These are phyloP conservation scores for Plectosphaerella sp. DNA, from an alignment of 2,329 filamentous ascomycete species.

Conservation along the genomic window DNA sequence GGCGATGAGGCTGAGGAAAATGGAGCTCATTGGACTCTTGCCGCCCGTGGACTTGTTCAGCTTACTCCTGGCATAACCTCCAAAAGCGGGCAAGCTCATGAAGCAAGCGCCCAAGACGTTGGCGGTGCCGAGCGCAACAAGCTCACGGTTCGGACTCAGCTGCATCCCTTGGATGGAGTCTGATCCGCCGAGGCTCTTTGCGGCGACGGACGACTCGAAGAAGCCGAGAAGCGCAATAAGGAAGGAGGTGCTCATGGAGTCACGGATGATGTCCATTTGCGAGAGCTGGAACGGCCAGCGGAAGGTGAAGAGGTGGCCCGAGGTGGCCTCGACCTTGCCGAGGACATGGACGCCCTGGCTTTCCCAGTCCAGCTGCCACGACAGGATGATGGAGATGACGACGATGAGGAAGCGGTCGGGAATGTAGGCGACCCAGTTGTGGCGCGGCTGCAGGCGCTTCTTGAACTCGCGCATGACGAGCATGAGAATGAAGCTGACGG, in stretches of 20 bases:
- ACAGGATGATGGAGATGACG: slow-evolving; percentile 74
- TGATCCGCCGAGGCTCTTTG: slow-evolving; percentile 75
- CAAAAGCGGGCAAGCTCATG: slow-evolving; percentile 89
- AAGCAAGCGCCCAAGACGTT: slow-evolving; percentile 92
- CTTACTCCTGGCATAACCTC: slow-evolving; percentile 93
- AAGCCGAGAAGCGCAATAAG: slow-evolving; percentile 95
- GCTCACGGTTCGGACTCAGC: slow-evolving; percentile 85
- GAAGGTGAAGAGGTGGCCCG: slow-evolving; percentile 71
- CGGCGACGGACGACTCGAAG: slow-evolving; percentile 94
- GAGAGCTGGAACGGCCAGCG: slow-evolving; percentile 77
- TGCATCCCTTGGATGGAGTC: slow-evolving; percentile 74
- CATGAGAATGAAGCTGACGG: slow-evolving; percentile 77
- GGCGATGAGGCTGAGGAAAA: slow-evolving; percentile 80
- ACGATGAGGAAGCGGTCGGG: slow-evolving; percentile 91
- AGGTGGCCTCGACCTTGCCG: slow-evolving; percentile 71
- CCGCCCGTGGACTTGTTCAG: slow-evolving; percentile 91
- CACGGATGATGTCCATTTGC: slow-evolving; percentile 77
- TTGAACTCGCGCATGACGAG: slow-evolving; percentile 88
- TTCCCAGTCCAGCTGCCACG: slow-evolving; percentile 76
- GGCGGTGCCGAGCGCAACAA: slow-evolving; percentile 84
- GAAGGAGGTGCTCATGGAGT: slow-evolving; percentile 86
- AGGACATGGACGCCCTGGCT: slow-evolving; percentile 75
- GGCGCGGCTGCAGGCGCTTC: slow-evolving; percentile 71
- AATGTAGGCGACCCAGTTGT: slow-evolving; percentile 77
- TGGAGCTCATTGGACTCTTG: slow-evolving; percentile 87